A percentile compares a stretch with the other conserved stretches of the same genome.
Evolutionary conservation across 805 yeast species (phyloP).

Genomic region (Scheffersomyces coipomensis): DNA sequence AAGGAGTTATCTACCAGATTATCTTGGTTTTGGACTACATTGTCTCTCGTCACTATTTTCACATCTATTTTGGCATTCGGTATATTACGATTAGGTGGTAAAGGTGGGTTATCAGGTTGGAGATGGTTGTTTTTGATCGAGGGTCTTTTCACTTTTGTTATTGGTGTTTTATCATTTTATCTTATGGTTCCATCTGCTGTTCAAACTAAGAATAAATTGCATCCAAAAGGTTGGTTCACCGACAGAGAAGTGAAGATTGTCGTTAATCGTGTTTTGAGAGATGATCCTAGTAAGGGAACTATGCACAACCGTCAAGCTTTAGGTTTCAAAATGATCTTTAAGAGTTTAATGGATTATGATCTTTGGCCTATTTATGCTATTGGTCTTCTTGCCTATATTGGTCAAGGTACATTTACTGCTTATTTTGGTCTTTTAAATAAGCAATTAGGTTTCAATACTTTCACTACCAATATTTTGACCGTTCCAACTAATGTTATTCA

Average conservation of each 20-base stretch:
- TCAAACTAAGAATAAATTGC: slow-evolving; percentile 47
- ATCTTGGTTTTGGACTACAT: slow-evolving; percentile 41
- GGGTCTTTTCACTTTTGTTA: slow-evolving; percentile 51
- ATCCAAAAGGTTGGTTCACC: slow-evolving; percentile 46
- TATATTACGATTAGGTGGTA: slow-evolving; percentile 48
- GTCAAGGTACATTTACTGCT: slow-evolving; percentile 12
- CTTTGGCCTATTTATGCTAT: slow-evolving; percentile 30
- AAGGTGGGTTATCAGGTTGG: slow-evolving; percentile 53
- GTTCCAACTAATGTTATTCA: slow-evolving; percentile 25
- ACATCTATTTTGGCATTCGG: slow-evolving; percentile 48
- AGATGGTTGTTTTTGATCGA: slow-evolving; percentile 62
- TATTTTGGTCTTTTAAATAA: slow-evolving; percentile 10
- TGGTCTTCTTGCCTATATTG: slow-evolving; percentile 34
- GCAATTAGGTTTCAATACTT: slow-evolving; percentile 21
- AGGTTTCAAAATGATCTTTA: slow-evolving; percentile 35
- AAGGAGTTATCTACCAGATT: slow-evolving; percentile 58
- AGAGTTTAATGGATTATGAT: slow-evolving; percentile 47
- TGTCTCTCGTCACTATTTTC: slow-evolving; percentile 17
- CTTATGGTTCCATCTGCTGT: slow-evolving; percentile 55
- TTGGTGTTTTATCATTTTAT: slow-evolving; percentile 46
- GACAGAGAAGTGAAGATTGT: slow-evolving; percentile 56
- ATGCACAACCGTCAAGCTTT: slow-evolving; percentile 63
- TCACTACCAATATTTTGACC: slow-evolving; percentile 18
- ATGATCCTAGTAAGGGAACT: slow-evolving; percentile 62
- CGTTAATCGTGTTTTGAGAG: slow-evolving; percentile 57